Percentiles rank a stretch among this genome's conserved stretches.
These are phyloP conservation scores for Beauveria rudraprayagi DNA, from an alignment of 2,329 filamentous ascomycete species.

Conservation along the genomic window DNA sequence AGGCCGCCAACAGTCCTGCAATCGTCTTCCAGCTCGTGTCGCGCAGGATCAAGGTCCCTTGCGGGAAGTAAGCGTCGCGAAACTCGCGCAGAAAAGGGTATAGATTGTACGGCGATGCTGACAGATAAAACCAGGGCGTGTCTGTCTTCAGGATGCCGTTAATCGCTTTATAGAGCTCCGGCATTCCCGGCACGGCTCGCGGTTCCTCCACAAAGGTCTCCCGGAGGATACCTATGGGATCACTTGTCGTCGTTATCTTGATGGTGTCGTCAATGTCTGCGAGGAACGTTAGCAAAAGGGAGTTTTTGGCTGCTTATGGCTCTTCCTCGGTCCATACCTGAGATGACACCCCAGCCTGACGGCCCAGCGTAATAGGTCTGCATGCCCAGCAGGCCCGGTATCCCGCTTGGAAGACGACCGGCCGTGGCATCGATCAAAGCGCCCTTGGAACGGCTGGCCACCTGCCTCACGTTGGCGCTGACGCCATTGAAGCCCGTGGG, in stretches of 20 bases:
- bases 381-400: constrained; percentile 51
- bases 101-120: constrained; percentile 87
- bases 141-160: constrained; percentile 69
- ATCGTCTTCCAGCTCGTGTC: constrained; percentile 83
- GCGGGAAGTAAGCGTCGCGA: constrained; percentile 60
- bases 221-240: constrained; percentile 70
- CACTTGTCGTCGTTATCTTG: constrained; percentile 72
- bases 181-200: constrained; percentile 69
- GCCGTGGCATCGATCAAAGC: constrained; percentile 39
- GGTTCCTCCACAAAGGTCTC: constrained; percentile 77
- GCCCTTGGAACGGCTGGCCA: constrained; percentile 42
- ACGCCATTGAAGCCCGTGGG: constrained; percentile 68
- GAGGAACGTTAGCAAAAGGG: constrained; percentile 13
- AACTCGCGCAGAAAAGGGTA: constrained; percentile 81
- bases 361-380: constrained; percentile 67
- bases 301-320: neutral
- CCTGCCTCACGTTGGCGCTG: constrained; percentile 51
- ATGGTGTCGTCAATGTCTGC: constrained; percentile 91
- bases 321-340: constrained; percentile 36
- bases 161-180: constrained; percentile 55
- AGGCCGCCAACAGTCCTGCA: constrained; percentile 65
- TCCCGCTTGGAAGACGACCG: constrained; percentile 37
- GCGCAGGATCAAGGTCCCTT: constrained; percentile 74
- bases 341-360: constrained; percentile 78
- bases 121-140: constrained; percentile 86